Conservation (phyloP, 805 yeast genomes). For the Lipomyces kockii region DNA sequence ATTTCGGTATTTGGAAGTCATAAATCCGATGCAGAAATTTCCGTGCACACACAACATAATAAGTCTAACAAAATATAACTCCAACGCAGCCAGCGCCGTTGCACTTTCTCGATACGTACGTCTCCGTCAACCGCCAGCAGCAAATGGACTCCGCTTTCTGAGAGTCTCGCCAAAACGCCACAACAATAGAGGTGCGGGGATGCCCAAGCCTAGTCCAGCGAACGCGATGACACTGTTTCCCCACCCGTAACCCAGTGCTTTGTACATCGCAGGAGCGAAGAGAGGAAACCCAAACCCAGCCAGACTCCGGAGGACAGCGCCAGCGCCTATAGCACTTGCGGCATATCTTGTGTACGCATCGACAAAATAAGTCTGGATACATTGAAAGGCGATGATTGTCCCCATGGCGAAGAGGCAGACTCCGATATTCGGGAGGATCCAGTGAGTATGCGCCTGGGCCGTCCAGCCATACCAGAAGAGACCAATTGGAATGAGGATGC, state of each 20-base stretch:
- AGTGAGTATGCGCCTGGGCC: constrained; percentile 52
- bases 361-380: constrained; percentile 45
- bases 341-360: constrained; percentile 54
- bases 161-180: too few relatives aligned
- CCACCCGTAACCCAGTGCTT: constrained; percentile 33
- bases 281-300: constrained; percentile 73
- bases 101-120: too few relatives aligned
- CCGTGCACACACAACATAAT: too few relatives aligned
- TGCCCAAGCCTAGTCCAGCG: constrained; percentile 45
- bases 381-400: constrained; percentile 48
- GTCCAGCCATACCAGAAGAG: constrained; percentile 61
- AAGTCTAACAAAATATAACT: too few relatives aligned
- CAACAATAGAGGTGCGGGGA: too few relatives aligned
- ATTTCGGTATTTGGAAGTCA: too few relatives aligned
- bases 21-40: too few relatives aligned
- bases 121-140: too few relatives aligned
- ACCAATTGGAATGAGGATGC: constrained; percentile 52
- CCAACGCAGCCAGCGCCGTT: too few relatives aligned
- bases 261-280: constrained; percentile 56
- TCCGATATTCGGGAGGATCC: constrained; percentile 62
- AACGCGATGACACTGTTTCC: constrained; percentile 58
- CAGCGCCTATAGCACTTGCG: constrained; percentile 78
- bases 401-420: constrained; percentile 53
- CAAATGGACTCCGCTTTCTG: too few relatives aligned
- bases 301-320: constrained; percentile 59